Base-by-base conservation (phyloP, 2,329 filamentous ascomycete species). In the Atkinsonella texensis region DNA sequence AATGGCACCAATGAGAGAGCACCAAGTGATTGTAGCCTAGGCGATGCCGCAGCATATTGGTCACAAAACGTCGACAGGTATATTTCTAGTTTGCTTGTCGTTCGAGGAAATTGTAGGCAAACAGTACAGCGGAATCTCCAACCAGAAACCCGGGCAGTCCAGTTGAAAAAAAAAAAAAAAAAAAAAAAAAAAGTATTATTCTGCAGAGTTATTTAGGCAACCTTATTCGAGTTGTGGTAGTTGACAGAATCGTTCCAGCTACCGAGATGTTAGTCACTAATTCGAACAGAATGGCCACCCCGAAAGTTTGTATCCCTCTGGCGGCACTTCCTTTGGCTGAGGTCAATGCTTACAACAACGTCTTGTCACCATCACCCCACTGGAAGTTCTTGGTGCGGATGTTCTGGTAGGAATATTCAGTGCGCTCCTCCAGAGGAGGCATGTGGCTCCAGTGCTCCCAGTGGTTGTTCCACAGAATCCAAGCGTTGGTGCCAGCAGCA, bases 401-500 rank as follows among this genome's bases (percentile, higher is more conserved):
- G 80, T 98, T 98, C 81, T 95, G 88, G 83, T 95, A 98, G 54
- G 89, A 75, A 74, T 97, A 98, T 77, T 97, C 88, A 64, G 79
- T 74, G 66, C 87, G 85, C 75, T 98, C 93, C 77, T 95, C 89
- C 61, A 91, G 77, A 59, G 93, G 87, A 55, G 86, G 81, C 70
- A 87, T 74, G 74, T 97, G 91, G 50, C 71, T 74, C 81, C 85
- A 89, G 79, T 98, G 93, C 74, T 94, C 87, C 91, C 91, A 97
- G 74, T 98, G 93, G 75, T 94, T 88, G 64, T 81, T 83, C 89
- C 89, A 98, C 57, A 95, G 83, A 66, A 84, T 83, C 70, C 86
- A 95, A 63, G 90, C 90, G 70, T 98, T 98, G 72, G 83, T 74
- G 59, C 73, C 69, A 54, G 85, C 83, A 59, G 89, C 74, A 60